A percentile compares a stretch with the other conserved stretches of the same genome.
Evolutionary conservation across 2,329 filamentous ascomycete genomes (phyloP).

Genomic region (Dactylellina parvicollis): DNA sequence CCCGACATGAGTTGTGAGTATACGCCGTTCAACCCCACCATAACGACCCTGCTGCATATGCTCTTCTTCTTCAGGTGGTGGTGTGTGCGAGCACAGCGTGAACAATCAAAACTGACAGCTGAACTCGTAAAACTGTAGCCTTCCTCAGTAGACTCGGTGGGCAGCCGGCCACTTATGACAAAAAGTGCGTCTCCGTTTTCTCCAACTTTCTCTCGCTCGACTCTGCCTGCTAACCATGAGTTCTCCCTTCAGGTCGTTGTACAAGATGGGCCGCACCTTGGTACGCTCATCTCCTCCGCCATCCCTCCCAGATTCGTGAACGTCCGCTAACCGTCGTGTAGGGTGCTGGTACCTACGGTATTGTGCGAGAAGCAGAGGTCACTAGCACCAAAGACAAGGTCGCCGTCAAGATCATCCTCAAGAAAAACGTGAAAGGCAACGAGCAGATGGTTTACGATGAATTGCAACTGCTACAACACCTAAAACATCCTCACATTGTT

Average conservation of each 20-base stretch:
- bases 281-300: conserved; percentile 44
- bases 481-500: conserved; percentile 95
- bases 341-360: conserved; percentile 96
- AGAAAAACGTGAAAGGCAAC: conserved; percentile 98
- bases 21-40: conserved; percentile 48
- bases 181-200: conserved; percentile 73
- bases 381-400: conserved; percentile 81
- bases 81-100: neutral
- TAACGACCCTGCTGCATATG: neutral
- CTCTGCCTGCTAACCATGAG: conserved; percentile 42
- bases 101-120: neutral
- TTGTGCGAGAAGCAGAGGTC: conserved; percentile 92
- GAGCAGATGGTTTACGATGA: conserved; percentile 99
- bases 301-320: neutral
- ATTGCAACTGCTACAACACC: conserved; percentile 87
- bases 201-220: neutral
- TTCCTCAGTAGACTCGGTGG: conserved; percentile 57
- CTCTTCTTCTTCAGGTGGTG: neutral
- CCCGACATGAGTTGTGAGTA: conserved; percentile 53
- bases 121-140: conserved; percentile 16
- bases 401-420: conserved; percentile 97
- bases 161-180: conserved; percentile 79
- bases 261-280: conserved; percentile 90
- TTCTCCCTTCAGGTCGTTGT: conserved; percentile 75
- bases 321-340: conserved; percentile 28